These are phyloP conservation scores for Geotrichum candidum DNA, from an alignment of 1,139 yeast species.

Conservation along the genomic window DNA sequence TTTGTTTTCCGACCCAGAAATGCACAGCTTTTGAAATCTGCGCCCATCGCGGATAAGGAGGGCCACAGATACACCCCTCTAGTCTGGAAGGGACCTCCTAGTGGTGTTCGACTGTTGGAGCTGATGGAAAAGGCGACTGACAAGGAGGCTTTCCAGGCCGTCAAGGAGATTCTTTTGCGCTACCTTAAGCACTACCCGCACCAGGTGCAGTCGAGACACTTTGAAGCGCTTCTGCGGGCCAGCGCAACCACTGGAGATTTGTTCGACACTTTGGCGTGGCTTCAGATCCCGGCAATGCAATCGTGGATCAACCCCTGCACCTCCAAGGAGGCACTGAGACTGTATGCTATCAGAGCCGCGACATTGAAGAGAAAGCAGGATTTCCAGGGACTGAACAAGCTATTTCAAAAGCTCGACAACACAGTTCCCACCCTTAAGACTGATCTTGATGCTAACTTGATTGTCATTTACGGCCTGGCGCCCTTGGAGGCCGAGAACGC, in stretches of 20 bases:
- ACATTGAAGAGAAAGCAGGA: conserved; percentile 10
- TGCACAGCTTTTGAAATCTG: conserved; percentile 9
- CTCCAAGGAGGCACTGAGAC: conserved; percentile 12
- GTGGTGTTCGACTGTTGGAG: conserved; percentile 13
- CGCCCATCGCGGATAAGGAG: conserved; percentile 16
- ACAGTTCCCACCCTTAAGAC: background rate
- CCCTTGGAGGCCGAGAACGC: conserved; percentile 6
- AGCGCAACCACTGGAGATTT: conserved; percentile 14
- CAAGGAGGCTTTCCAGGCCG: conserved; percentile 7
- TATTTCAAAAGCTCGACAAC: conserved; percentile 8
- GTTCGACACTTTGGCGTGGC: conserved; percentile 12
- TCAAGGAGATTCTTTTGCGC: conserved; percentile 7
- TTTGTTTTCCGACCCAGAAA: conserved; percentile 18
- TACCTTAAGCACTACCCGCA: conserved; percentile 15
- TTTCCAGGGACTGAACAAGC: conserved; percentile 1
- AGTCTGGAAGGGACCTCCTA: conserved; percentile 15
- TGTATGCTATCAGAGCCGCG: conserved; percentile 17
- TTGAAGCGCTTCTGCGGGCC: conserved; percentile 13
- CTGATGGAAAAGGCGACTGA: conserved; percentile 13
- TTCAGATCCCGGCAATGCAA: conserved; percentile 5
- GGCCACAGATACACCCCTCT: conserved; percentile 13
- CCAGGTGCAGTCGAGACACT: conserved; percentile 13
- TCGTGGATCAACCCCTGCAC: conserved; percentile 7
- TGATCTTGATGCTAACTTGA: conserved; percentile 12
- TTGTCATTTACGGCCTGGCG: conserved; percentile 17